A percentile compares a stretch with the other conserved stretches of the same genome.
Conservation (phyloP, 768 basidiomycete species). For the Dacryopinax spathularia region DNA sequence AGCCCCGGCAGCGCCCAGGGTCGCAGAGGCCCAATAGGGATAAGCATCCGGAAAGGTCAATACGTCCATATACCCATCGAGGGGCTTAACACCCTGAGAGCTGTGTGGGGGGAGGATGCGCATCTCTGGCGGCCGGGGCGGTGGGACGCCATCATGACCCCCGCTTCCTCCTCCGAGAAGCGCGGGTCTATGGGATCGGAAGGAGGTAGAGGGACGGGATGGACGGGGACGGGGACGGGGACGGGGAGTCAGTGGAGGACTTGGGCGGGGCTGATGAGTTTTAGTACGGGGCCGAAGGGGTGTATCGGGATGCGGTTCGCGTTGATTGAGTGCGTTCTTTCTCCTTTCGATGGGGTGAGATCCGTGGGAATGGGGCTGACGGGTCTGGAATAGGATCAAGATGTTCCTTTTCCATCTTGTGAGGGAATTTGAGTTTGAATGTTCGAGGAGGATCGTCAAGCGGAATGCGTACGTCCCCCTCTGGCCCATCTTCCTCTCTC, state of each 20-base stretch:
- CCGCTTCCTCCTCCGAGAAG: too few species aligned
- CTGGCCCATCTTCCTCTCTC: too few species aligned
- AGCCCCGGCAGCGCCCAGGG: background rate
- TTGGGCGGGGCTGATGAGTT: background rate
- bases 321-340: background rate
- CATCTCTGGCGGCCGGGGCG: conserved; percentile 15
- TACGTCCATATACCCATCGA: conserved; percentile 68
- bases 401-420: background rate
- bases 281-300: background rate
- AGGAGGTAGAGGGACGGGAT: background rate
- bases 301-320: background rate
- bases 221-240: background rate
- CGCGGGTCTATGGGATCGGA: background rate
- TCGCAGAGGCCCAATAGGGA: conserved; percentile 28
- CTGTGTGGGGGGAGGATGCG: conserved; percentile 65
- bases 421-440: background rate
- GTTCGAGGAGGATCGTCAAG: background rate
- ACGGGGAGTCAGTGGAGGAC: background rate
- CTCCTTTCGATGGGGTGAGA: background rate
- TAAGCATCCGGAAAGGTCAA: conserved; percentile 46
- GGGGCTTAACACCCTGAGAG: conserved; percentile 63
- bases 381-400: background rate
- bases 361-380: background rate
- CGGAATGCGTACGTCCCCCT: background rate
- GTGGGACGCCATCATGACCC: background rate